Evolutionary conservation across 352 stramenopile species (phyloP).

Genomic region (Phytophthora syringae): DNA sequence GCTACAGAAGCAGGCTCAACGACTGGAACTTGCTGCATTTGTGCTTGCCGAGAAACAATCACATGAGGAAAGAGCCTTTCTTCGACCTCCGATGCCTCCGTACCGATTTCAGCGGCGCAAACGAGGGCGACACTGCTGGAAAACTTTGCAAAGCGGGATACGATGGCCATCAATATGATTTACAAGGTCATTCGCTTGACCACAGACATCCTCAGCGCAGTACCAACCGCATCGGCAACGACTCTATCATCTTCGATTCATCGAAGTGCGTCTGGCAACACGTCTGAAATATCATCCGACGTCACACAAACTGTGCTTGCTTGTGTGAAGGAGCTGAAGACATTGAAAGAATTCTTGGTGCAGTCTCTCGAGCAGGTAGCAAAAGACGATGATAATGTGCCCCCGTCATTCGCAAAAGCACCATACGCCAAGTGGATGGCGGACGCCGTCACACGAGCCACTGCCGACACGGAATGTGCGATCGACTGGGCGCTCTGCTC

Average conservation of each 20-base stretch:
- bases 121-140: conserved; percentile 50
- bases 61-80: conserved; percentile 14
- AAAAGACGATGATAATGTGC: conserved; percentile 23
- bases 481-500: conserved; percentile 65
- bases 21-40: conserved; percentile 48
- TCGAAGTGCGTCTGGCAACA: not conserved
- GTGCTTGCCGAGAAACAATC: conserved; percentile 25
- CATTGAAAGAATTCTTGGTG: conserved; percentile 70
- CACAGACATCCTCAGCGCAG: conserved; percentile 70
- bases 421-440: conserved; percentile 31
- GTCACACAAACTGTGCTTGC: conserved; percentile 64
- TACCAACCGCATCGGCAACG: conserved; percentile 4
- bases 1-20: conserved; percentile 53
- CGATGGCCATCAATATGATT: conserved; percentile 62
- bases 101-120: conserved; percentile 17
- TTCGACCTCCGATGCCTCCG: not conserved
- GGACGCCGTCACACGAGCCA: conserved; percentile 25
- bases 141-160: conserved; percentile 63
- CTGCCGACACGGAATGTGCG: conserved; percentile 46
- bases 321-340: conserved; percentile 78
- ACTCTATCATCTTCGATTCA: not conserved
- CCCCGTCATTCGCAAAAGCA: conserved; percentile 15
- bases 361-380: conserved; percentile 62
- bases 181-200: conserved; percentile 73
- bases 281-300: conserved; percentile 55